Conservation (phyloP, 2,329 filamentous ascomycete species). For the Colletotrichum scovillei region DNA sequence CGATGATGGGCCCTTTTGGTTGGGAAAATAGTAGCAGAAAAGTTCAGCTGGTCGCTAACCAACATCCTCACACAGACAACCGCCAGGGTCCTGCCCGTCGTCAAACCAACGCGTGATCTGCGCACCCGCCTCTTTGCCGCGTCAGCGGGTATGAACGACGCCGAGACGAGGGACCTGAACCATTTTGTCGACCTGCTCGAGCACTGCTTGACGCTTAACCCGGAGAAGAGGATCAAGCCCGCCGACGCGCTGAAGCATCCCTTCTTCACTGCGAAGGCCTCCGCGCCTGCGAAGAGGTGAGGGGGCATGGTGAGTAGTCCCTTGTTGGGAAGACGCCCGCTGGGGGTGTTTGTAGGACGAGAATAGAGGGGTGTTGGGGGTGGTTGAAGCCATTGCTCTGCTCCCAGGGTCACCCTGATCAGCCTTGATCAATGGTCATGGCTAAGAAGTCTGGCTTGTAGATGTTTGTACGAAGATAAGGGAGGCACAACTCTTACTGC, state of each 20-base stretch:
- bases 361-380: neutral
- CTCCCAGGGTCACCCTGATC: neutral
- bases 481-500: neutral
- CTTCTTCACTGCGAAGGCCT: slow-evolving; percentile 73
- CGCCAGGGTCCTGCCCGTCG: slow-evolving; percentile 73
- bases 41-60: slow-evolving; percentile 27
- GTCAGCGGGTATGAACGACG: slow-evolving; percentile 78
- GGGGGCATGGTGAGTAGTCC: slow-evolving; percentile 6
- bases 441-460: neutral
- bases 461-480: neutral
- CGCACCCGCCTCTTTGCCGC: slow-evolving; percentile 82
- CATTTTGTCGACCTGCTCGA: slow-evolving; percentile 90
- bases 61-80: slow-evolving; percentile 63
- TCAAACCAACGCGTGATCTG: slow-evolving; percentile 84
- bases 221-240: slow-evolving; percentile 90
- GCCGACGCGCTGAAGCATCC: slow-evolving; percentile 88
- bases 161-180: slow-evolving; percentile 81
- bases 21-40: slow-evolving; percentile 7
- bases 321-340: neutral
- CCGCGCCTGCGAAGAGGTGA: slow-evolving; percentile 38
- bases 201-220: slow-evolving; percentile 88
- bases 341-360: neutral
- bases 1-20: neutral
- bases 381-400: neutral
- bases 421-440: neutral